Evolutionary conservation across 129 eudicot species (phyloP).

Genomic region (Ambrosia trifida): DNA sequence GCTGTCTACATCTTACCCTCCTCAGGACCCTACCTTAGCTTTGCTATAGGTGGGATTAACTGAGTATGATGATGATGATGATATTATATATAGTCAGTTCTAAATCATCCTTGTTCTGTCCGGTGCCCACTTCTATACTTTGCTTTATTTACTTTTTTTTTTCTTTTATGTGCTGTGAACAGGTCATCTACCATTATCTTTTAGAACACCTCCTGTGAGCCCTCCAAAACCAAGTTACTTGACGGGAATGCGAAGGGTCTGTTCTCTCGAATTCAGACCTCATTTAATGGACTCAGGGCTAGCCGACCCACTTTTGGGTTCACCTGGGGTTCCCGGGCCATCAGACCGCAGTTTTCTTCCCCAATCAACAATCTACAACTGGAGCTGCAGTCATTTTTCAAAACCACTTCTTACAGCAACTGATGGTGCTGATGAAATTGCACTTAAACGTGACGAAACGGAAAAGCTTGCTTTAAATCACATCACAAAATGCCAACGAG

Average conservation of each 20-base stretch:
- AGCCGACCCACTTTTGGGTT: conserved; percentile 86
- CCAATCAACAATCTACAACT: conserved; percentile 82
- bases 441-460: conserved; percentile 70
- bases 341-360: conserved; percentile 94
- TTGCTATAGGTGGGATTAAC: too few relatives aligned
- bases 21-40: too few relatives aligned
- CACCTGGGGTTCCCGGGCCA: conserved; percentile 56
- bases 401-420: conserved; percentile 83
- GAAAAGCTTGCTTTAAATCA: conserved; percentile 77
- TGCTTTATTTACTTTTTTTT: background rate
- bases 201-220: conserved; percentile 98
- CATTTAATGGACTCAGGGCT: conserved; percentile 86
- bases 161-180: conserved; percentile 25
- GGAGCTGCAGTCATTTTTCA: conserved; percentile 98
- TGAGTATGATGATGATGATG: too few relatives aligned
- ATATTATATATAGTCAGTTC: too few relatives aligned
- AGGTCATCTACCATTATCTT: conserved; percentile 67
- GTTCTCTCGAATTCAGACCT: conserved; percentile 90
- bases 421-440: conserved; percentile 71
- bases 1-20: too few relatives aligned
- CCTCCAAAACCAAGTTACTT: conserved; percentile 92
- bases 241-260: conserved; percentile 77
- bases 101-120: background rate
- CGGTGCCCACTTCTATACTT: background rate
- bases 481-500: conserved; percentile 81